Conservation (phyloP, 2,329 filamentous ascomycete species). For the Epichloe brachyelytri region DNA sequence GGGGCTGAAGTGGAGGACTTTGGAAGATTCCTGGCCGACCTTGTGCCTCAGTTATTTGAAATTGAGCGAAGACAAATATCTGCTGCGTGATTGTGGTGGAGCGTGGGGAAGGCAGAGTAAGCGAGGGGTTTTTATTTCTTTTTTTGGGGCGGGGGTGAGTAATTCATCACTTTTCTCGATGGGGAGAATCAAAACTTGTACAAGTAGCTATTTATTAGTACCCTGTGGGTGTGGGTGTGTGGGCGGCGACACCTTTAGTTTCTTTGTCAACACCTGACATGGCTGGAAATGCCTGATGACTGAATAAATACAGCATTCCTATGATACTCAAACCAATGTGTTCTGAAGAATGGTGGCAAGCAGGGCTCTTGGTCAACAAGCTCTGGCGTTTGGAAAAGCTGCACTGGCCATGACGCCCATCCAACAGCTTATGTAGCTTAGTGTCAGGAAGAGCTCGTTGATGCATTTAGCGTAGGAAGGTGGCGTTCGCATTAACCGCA, state of each 20-base stretch:
- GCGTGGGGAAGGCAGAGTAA: background rate
- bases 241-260: background rate
- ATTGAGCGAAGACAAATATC: constrained; percentile 7
- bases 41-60: constrained; percentile 24
- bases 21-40: constrained; percentile 39
- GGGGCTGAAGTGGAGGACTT: constrained; percentile 33
- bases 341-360: no score
- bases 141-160: no score
- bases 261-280: background rate
- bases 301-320: background rate
- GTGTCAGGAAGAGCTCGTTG: no score
- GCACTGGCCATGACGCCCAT: no score
- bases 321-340: no score
- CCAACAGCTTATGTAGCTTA: no score
- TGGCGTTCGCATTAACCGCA: no score
- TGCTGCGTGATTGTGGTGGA: background rate
- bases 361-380: no score
- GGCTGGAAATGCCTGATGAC: background rate
- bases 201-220: background rate
- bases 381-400: no score
- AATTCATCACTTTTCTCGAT: no score
- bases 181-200: background rate
- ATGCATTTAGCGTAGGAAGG: no score
- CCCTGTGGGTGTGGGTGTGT: background rate
- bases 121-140: background rate